These are phyloP conservation scores for Hypoxylon sp. DNA, from an alignment of 2,329 filamentous ascomycete species.

Conservation along the genomic window DNA sequence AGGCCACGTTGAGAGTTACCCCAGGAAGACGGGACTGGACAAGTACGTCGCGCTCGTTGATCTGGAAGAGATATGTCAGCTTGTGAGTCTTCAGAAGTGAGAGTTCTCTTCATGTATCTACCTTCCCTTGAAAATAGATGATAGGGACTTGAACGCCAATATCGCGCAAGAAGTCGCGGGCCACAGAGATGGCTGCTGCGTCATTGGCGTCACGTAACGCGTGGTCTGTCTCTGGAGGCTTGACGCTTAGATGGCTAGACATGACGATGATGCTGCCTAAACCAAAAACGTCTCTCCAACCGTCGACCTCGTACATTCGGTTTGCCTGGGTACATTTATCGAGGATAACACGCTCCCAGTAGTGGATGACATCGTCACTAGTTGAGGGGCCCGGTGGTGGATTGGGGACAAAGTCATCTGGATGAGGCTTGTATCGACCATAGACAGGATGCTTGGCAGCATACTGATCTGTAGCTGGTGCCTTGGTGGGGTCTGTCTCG, in stretches of 20 bases:
- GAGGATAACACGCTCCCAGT: constrained; percentile 53
- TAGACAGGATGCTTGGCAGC: constrained; percentile 52
- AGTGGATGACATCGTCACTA: constrained; percentile 29
- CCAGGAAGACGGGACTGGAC: constrained; percentile 43
- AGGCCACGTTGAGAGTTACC: constrained; percentile 41
- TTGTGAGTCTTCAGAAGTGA: not conserved
- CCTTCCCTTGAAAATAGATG: constrained; percentile 40
- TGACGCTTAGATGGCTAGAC: constrained; percentile 47
- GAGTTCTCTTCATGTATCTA: constrained; percentile 3
- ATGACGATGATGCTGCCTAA: constrained; percentile 59
- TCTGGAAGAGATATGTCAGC: constrained; percentile 14
- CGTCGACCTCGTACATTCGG: constrained; percentile 55
- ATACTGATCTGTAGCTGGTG: constrained; percentile 53
- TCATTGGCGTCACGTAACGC: constrained; percentile 43
- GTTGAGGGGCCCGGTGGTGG: constrained; percentile 1
- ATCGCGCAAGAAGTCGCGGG: constrained; percentile 20
- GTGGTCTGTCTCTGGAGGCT: constrained; percentile 21
- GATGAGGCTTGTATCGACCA: constrained; percentile 49
- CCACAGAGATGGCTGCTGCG: constrained; percentile 31
- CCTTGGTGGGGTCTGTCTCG: constrained; percentile 51
- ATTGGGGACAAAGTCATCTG: constrained; percentile 49
- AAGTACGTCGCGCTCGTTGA: constrained; percentile 36
- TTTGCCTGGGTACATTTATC: constrained; percentile 51
- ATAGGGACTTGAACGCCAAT: constrained; percentile 31
- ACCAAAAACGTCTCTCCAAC: constrained; percentile 60